Evolutionary conservation across 2,329 filamentous ascomycete genomes (phyloP).

Genomic region (Hypoxylon sp.): DNA sequence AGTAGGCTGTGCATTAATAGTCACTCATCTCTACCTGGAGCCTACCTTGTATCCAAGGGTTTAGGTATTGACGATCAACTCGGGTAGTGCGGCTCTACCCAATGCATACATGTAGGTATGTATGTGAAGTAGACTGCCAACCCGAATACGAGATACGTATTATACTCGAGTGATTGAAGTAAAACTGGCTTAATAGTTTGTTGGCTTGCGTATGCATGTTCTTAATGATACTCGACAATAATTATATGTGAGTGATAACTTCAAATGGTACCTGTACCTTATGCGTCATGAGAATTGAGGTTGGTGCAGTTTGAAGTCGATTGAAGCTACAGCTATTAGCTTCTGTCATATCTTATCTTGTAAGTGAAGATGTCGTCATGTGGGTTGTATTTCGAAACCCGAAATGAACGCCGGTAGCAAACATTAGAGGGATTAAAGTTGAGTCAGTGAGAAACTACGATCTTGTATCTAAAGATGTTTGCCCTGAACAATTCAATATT

Average conservation of each 20-base stretch:
- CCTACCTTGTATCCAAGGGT: neutral
- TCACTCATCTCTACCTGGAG: neutral
- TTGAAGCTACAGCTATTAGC: neutral
- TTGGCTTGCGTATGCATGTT: neutral
- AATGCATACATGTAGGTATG: neutral
- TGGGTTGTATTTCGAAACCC: neutral
- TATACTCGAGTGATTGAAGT: neutral
- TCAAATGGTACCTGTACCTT: neutral
- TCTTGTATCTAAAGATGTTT: neutral
- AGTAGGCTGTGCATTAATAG: neutral
- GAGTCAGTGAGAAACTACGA: neutral
- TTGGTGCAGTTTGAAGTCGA: neutral
- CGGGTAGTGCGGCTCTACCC: neutral
- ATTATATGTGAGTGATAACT: neutral
- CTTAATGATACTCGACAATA: neutral
- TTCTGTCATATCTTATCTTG: neutral
- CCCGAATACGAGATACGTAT: constrained; percentile 35
- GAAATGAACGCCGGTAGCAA: neutral
- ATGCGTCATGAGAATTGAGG: neutral
- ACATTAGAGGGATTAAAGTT: neutral
- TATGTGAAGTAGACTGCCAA: constrained; percentile 1
- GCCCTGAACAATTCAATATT: neutral
- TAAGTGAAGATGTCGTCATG: neutral
- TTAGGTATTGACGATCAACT: neutral
- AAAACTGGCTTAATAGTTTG: neutral